Evolutionary conservation across 208 protist species (phyloP).

Genomic region (Leishmania mexicana): DNA sequence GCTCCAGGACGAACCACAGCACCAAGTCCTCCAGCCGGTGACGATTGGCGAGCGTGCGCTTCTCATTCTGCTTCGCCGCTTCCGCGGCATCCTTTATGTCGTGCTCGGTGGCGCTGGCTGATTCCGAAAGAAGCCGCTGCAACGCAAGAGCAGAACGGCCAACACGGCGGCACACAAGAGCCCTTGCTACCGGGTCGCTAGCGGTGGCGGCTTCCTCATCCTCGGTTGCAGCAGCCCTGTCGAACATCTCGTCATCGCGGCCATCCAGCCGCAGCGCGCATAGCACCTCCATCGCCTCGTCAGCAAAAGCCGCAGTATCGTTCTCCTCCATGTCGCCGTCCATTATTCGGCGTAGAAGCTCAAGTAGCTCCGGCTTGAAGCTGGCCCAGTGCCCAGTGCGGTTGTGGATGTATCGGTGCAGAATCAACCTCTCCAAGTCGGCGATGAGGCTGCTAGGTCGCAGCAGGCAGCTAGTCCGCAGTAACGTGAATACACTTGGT

Average conservation of each 20-base stretch:
- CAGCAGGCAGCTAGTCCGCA: conserved; percentile 68
- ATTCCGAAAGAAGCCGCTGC: conserved; percentile 9
- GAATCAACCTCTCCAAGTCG: conserved; percentile 41
- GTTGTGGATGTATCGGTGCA: conserved; percentile 86
- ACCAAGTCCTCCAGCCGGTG: conserved; percentile 40
- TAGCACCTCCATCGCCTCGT: conserved; percentile 7
- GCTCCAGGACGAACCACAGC: conserved; percentile 80
- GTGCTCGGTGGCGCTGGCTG: neutral
- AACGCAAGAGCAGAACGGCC: conserved; percentile 54
- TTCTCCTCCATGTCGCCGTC: conserved; percentile 1
- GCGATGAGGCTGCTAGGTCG: neutral
- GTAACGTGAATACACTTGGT: conserved; percentile 86
- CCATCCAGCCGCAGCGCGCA: conserved; percentile 14
- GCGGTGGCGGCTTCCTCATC: neutral
- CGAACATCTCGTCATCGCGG: neutral
- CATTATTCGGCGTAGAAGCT: conserved; percentile 39
- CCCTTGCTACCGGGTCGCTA: conserved; percentile 18
- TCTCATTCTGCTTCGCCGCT: conserved; percentile 5
- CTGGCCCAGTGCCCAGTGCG: conserved; percentile 73
- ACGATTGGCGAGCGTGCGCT: neutral
- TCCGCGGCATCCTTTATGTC: neutral
- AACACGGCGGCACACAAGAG: conserved; percentile 51
- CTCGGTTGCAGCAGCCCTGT: no score
- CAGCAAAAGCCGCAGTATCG: neutral
- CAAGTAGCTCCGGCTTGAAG: conserved; percentile 45